phyloP scores from a whole-genome alignment of 768 basidiomycete species.

The Tricholoma terreum region DNA sequence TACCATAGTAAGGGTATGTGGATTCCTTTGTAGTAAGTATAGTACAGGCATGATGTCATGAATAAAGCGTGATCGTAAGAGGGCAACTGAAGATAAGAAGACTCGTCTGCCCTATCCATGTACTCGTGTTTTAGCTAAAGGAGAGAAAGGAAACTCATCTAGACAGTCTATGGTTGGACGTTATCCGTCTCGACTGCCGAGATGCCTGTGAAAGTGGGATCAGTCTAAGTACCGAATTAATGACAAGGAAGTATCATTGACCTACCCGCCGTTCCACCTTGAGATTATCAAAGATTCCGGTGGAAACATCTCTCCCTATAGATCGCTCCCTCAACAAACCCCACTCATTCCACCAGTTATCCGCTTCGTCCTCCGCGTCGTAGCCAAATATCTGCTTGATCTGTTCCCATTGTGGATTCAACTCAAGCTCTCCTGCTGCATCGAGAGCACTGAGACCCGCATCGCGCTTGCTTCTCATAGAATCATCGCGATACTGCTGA shows the following conservation, averaged over 20 bases:
- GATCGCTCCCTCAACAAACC: conserved; percentile 42
- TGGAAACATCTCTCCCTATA: conserved; percentile 14
- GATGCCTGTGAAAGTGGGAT: not conserved
- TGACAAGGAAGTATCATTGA: conserved; percentile 5
- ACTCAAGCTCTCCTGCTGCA: conserved; percentile 2
- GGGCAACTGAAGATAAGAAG: no score
- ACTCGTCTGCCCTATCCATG: no score
- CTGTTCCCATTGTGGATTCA: conserved; percentile 39
- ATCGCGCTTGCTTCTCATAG: conserved; percentile 31
- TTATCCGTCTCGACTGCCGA: no score
- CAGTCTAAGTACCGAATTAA: no score
- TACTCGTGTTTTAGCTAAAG: no score
- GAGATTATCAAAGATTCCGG: conserved; percentile 8
- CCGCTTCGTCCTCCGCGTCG: conserved; percentile 56
- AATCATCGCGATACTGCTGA: conserved; percentile 40
- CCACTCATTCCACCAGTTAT: conserved; percentile 59
- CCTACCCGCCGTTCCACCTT: conserved; percentile 7
- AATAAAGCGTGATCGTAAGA: no score
- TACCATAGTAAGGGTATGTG: no score
- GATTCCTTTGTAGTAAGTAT: no score
- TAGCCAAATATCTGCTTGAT: conserved; percentile 50
- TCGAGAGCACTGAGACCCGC: conserved; percentile 20
- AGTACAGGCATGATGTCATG: no score
- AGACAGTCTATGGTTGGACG: no score
- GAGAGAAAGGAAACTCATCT: no score